Base-by-base conservation (phyloP, 2,329 filamentous ascomycete genomes). In the Ceratocystis colombiana region DNA sequence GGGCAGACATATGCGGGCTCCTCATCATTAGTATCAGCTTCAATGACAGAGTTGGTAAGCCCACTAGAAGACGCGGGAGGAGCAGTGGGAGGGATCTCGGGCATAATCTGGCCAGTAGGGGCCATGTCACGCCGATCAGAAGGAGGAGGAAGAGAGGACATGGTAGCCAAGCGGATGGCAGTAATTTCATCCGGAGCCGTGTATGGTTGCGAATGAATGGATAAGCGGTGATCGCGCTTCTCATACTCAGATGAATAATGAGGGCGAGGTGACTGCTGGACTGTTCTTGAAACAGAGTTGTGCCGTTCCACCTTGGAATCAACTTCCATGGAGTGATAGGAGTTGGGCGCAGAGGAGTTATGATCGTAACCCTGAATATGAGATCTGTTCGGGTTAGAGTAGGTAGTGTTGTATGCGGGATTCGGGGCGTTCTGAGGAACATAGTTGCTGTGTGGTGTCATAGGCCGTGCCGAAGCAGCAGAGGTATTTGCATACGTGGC, bases 401-500 rank as follows among this genome's bases (percentile, higher is more conserved):
- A 64, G 12, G 63, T 30, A 15, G 30, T 44, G 37, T 28, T 48
- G 37, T 65, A 65, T 17, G 63, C 1, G 20, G 64, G 20, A 33
- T n/a, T 45, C 5, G 55, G 50, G 3, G 37, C 48, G 50, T 59
- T 55, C 37, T 62, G 53, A 20, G 25, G 28, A 8, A 30, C 53
- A 17, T 30, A n/a, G 53, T 59, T 59, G 53, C 25, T 59, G 7
- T 12, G 5, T 17, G 75, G 72, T 10, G 75, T 74, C 2, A 73
- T 70, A 3, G 76, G 75, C 68, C 71, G 72, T 12, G 50, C 20
- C 3, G 63, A 28, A 8, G 50, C 41, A 45, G 22, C 12, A 22
- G 64, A 33, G 28, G 64, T 25, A 8, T 63, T 63, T 41, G 6
- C 22, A 20, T 45, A 48, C 22, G 33, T 17, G 48, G 53, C 20